These are phyloP conservation scores for Quercus gilva DNA, from an alignment of 306 rosid species.

Conservation along the genomic window DNA sequence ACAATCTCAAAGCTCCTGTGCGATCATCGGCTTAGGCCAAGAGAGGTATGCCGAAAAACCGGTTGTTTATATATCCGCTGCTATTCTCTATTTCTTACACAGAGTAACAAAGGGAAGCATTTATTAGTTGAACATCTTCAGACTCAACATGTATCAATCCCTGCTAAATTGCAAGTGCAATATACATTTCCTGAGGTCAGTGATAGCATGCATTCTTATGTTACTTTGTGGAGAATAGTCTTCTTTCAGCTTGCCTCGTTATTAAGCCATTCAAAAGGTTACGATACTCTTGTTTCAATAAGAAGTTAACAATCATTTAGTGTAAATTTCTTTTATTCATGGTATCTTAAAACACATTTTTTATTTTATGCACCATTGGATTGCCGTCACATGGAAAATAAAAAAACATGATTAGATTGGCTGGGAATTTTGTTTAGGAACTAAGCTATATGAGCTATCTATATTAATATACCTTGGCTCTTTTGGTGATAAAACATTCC, in stretches of 20 bases:
- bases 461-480: background rate
- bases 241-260: background rate
- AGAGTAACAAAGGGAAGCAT: conserved; percentile 58
- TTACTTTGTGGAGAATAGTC: background rate
- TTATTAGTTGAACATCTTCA: conserved; percentile 73
- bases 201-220: conserved; percentile 7
- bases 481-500: background rate
- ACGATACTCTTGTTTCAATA: background rate
- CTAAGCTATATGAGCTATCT: background rate
- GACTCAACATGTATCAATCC: conserved; percentile 37
- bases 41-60: no score
- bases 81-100: no score
- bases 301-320: background rate
- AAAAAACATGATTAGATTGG: background rate
- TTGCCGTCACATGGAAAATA: background rate
- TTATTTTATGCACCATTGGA: background rate
- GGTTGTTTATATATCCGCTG: no score
- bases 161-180: no score
- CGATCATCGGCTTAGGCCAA: no score
- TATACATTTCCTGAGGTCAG: no score
- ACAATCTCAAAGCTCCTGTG: no score
- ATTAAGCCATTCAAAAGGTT: background rate
- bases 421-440: background rate
- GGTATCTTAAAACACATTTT: background rate
- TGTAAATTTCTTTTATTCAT: background rate